phyloP scores from a whole-genome alignment of 371 early-diverging fungal species.

The Sporodiniella umbellata region DNA sequence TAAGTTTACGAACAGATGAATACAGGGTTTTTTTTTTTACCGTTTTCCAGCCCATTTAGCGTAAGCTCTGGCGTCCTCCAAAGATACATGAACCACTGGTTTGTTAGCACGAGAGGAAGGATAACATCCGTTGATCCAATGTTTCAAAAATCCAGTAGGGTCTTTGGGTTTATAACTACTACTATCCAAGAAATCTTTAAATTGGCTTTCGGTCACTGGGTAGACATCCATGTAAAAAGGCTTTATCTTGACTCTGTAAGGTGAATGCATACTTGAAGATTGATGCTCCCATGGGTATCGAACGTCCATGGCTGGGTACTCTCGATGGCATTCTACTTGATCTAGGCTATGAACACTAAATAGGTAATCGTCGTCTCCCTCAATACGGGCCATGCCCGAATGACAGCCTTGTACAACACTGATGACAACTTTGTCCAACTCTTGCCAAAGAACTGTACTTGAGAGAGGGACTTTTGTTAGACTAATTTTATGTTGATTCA shows the following conservation, averaged over 20 bases:
- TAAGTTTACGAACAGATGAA: too few species aligned
- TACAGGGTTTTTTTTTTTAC: conserved; percentile 7
- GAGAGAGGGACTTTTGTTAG: conserved; percentile 12
- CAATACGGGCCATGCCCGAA: conserved; percentile 26
- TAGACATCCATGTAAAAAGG: conserved; percentile 29
- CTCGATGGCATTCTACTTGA: conserved; percentile 5
- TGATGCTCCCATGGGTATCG: conserved; percentile 29
- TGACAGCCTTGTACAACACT: conserved; percentile 6
- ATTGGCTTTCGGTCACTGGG: conserved; percentile 26
- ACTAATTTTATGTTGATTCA: conserved; percentile 8
- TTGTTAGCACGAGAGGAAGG: conserved; percentile 23
- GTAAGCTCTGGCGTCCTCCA: conserved; percentile 32
- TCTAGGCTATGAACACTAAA: conserved; percentile 15
- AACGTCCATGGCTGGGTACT: conserved; percentile 21
- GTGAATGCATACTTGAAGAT: conserved; percentile 11
- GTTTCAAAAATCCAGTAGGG: conserved; percentile 29
- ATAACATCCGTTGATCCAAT: conserved; percentile 26
- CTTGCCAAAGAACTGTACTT: conserved; percentile 25
- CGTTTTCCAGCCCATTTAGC: conserved; percentile 33
- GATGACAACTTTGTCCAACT: conserved; percentile 15
- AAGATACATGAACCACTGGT: conserved; percentile 28
- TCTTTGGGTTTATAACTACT: conserved; percentile 24
- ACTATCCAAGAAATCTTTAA: conserved; percentile 25
- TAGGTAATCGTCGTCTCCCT: conserved; percentile 17
- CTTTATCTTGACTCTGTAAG: conserved; percentile 22